phyloP scores from a whole-genome alignment of 768 basidiomycete genomes.

The Boletales sp. region DNA sequence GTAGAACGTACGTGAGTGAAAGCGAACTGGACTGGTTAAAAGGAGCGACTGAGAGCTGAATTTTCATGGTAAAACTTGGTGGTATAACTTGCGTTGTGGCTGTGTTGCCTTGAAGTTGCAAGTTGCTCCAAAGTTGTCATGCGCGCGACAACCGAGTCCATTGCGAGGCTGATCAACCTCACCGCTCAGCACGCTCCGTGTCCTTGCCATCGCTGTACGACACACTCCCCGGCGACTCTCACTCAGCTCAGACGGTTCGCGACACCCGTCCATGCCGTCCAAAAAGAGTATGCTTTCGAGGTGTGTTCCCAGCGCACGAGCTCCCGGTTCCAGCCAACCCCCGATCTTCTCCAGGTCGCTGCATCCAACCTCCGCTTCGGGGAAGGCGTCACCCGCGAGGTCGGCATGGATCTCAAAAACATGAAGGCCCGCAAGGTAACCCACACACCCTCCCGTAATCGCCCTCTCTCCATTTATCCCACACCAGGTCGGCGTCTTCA shows the following conservation, averaged over 20 bases:
- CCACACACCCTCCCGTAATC: neutral
- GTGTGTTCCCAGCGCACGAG: constrained; percentile 33
- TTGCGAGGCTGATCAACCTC: constrained; percentile 67
- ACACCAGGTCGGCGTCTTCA: constrained; percentile 92
- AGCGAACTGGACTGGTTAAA: constrained; percentile 9
- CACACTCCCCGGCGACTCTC: constrained; percentile 43
- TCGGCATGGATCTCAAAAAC: constrained; percentile 93
- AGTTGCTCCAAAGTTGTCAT: constrained; percentile 4
- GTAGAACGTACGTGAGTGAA: constrained; percentile 19
- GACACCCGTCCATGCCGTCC: constrained; percentile 63
- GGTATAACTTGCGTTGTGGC: too few relatives aligned
- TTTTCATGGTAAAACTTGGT: too few relatives aligned
- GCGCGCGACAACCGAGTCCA: constrained; percentile 56
- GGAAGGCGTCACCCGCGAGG: constrained; percentile 84
- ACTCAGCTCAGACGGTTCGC: constrained; percentile 71
- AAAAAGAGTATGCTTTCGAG: constrained; percentile 94
- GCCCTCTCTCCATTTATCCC: constrained; percentile 3
- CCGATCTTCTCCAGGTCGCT: constrained; percentile 51
- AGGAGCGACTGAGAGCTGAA: constrained; percentile 23
- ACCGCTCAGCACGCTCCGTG: constrained; percentile 71
- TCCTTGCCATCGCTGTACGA: constrained; percentile 71
- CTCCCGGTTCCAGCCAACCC: neutral
- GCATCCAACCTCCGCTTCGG: constrained; percentile 88
- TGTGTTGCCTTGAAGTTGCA: too few relatives aligned
- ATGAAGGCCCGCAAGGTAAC: constrained; percentile 82